phyloP scores from a whole-genome alignment of 257 asterid genomes.

The Nicotiana undulata region DNA sequence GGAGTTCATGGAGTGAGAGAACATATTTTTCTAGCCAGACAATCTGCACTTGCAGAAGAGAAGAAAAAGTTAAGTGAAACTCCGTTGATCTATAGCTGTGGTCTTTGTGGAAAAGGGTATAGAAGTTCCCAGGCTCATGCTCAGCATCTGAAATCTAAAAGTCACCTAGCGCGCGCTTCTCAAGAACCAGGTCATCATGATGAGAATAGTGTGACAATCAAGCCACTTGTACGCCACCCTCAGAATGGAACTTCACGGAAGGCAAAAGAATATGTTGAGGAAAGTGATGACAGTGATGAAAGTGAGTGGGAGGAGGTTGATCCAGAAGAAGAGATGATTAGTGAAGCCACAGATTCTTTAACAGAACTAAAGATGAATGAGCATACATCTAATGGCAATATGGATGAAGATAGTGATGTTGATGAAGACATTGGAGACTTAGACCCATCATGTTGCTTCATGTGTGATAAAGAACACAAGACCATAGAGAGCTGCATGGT shows the following conservation, averaged over 20 bases:
- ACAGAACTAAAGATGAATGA: conserved; percentile 35
- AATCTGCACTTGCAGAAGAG: conserved; percentile 76
- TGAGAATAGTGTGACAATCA: conserved; percentile 50
- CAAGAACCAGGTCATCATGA: conserved; percentile 30
- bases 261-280: conserved; percentile 45
- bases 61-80: conserved; percentile 45
- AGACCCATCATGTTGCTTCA: conserved; percentile 76
- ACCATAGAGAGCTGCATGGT: conserved; percentile 78
- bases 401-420: conserved; percentile 45
- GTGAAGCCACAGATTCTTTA: conserved; percentile 43
- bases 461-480: conserved; percentile 71
- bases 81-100: conserved; percentile 74
- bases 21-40: conserved; percentile 64
- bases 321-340: conserved; percentile 49
- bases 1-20: conserved; percentile 98
- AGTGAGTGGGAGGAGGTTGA: conserved; percentile 89
- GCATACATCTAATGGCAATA: conserved; percentile 30
- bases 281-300: conserved; percentile 72
- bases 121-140: conserved; percentile 83
- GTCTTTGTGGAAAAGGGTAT: conserved; percentile 76
- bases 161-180: conserved; percentile 55
- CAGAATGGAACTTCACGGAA: conserved; percentile 31
- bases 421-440: conserved; percentile 32
- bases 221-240: conserved; percentile 47
- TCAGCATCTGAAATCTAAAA: conserved; percentile 78